A percentile compares a stretch with the other conserved stretches of the same genome.
Conservation (phyloP, 768 basidiomycete genomes). For the Boletus speciosus region DNA sequence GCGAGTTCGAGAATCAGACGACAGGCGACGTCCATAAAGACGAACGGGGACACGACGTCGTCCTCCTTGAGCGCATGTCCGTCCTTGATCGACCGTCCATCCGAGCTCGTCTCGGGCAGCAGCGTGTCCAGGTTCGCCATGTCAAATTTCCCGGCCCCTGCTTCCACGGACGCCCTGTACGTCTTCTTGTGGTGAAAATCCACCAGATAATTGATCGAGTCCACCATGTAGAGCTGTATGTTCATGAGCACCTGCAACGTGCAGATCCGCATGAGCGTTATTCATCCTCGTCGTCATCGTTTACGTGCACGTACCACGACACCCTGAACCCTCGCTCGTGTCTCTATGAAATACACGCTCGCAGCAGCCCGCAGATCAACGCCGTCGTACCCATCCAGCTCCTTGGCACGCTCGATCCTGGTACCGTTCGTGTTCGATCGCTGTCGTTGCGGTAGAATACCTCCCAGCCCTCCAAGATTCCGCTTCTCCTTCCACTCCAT, state of each 20-base stretch:
- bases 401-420: constrained; percentile 59
- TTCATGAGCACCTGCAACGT: constrained; percentile 84
- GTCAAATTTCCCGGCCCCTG: constrained; percentile 69
- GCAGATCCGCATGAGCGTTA: not conserved
- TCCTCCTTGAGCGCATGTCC: constrained; percentile 43
- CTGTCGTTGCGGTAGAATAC: constrained; percentile 35
- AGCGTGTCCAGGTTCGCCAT: constrained; percentile 40
- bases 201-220: constrained; percentile 93
- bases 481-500: constrained; percentile 99
- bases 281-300: not conserved
- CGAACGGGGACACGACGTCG: constrained; percentile 79
- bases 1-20: constrained; percentile 91
- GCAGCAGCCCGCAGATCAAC: constrained; percentile 68
- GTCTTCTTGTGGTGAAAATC: constrained; percentile 98
- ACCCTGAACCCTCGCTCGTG: constrained; percentile 82
- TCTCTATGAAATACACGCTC: constrained; percentile 90
- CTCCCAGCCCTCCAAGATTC: constrained; percentile 69
- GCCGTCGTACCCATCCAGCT: constrained; percentile 55
- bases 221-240: constrained; percentile 94
- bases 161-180: constrained; percentile 69
- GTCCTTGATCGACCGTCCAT: constrained; percentile 56
- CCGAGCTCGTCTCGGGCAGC: constrained; percentile 49
- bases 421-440: constrained; percentile 33
- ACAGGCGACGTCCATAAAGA: constrained; percentile 97
- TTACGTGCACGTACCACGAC: constrained; percentile 68